Evolutionary conservation across 805 yeast species (phyloP).

Genomic region (Hermanozyma aechmeae): DNA sequence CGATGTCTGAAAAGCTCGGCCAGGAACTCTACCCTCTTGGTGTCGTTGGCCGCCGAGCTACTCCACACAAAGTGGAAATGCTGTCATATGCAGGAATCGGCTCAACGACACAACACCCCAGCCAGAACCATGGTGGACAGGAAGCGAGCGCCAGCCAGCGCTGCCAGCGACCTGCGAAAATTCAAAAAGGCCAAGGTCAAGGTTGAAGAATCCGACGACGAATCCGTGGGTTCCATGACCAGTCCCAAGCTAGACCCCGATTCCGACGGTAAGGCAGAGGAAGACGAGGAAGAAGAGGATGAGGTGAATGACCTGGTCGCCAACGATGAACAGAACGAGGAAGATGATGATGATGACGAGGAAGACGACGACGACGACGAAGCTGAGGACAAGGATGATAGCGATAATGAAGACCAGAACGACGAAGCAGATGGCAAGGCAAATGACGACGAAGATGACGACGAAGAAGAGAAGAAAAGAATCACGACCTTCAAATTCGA

Average conservation of each 20-base stretch:
- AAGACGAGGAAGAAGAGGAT: constrained; percentile 3
- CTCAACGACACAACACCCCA: too few relatives aligned
- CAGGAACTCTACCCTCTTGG: too few relatives aligned
- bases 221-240: constrained; percentile 7
- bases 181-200: constrained; percentile 12
- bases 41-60: too few relatives aligned
- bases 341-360: constrained; percentile 4
- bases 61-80: too few relatives aligned
- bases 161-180: constrained; percentile 16
- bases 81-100: too few relatives aligned
- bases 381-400: constrained; percentile 17
- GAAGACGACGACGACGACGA: constrained; percentile 9
- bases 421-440: constrained; percentile 37
- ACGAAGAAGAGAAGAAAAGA: constrained; percentile 31
- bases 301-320: constrained; percentile 3
- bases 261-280: constrained; percentile 9
- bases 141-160: constrained; percentile 18
- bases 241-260: constrained; percentile 12
- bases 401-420: constrained; percentile 29
- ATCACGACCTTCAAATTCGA: constrained; percentile 53
- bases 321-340: constrained; percentile 2
- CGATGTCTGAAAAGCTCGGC: too few relatives aligned
- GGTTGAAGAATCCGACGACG: constrained; percentile 11
- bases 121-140: constrained; percentile 29
- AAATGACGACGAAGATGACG: not conserved